Evolutionary conservation across 768 basidiomycete species (phyloP).

Genomic region (Tremella mesenterica): DNA sequence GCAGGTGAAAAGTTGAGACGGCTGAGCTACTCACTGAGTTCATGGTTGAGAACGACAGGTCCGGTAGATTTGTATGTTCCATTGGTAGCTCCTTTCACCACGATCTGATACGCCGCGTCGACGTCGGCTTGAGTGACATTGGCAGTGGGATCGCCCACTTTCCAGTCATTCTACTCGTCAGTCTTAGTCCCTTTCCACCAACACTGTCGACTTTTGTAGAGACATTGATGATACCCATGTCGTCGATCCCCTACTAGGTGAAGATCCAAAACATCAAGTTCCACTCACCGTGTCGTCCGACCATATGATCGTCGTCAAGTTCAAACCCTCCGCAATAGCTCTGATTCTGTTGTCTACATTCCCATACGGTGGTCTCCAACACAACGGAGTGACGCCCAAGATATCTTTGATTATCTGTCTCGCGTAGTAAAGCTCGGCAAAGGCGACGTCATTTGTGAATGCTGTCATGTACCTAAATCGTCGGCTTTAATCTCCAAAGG

Average conservation of each 20-base stretch:
- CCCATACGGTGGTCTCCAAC: slow-evolving; percentile 40
- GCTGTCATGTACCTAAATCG: slow-evolving; percentile 74
- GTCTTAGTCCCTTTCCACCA: not conserved
- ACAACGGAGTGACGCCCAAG: slow-evolving; percentile 32
- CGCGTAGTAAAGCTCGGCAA: slow-evolving; percentile 42
- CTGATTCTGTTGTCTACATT: slow-evolving; percentile 44
- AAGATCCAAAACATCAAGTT: no score
- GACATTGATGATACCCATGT: not conserved
- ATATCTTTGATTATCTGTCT: slow-evolving; percentile 31
- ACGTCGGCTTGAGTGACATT: slow-evolving; percentile 29
- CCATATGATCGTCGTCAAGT: slow-evolving; percentile 39
- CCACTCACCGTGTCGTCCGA: slow-evolving; percentile 34
- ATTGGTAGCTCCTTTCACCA: slow-evolving; percentile 29
- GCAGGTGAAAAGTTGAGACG: not conserved
- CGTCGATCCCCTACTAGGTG: no score
- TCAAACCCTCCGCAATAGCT: slow-evolving; percentile 32
- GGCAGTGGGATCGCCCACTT: slow-evolving; percentile 17
- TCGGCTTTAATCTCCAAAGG: not conserved
- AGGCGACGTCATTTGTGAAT: slow-evolving; percentile 38
- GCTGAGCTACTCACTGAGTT: slow-evolving; percentile 24
- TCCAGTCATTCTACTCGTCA: slow-evolving; percentile 34
- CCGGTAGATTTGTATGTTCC: slow-evolving; percentile 33
- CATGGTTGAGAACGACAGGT: slow-evolving; percentile 43
- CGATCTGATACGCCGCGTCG: slow-evolving; percentile 35
- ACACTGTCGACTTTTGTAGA: not conserved